Evolutionary conservation across 164 flowering plant genomes (phyloP), one percentile per base, ranked within the genome.

Genomic region (Houttuynia cordata): DNA sequence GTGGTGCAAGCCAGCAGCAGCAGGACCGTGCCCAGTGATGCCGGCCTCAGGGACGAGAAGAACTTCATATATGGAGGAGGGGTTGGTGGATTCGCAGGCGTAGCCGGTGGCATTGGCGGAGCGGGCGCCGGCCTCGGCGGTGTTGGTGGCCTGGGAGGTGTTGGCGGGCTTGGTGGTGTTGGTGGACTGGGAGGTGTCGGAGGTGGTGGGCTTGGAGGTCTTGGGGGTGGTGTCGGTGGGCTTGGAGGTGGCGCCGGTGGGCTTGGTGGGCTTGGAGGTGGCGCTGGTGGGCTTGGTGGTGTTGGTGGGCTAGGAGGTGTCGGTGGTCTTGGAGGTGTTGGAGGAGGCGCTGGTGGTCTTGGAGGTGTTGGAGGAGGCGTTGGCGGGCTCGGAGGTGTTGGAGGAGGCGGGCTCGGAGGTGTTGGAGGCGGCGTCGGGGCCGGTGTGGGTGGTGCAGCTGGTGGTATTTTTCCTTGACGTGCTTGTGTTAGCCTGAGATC

Each of bases 41-140:
- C 54, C 18, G 63, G 63, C 7, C 55, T 61, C 23, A 61, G 34
- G 21, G 63, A 61, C 54, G 55, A 61, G 55, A 61, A 61, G 63
- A 61, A 61, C 56, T 61, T 61, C 63, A 30, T 61, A 9, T 8
- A 15, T 22, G 49, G 49, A 45, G 49, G 59, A 40, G n/a, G 37
- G 39, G 59, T 34, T 24, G 37, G 34, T 17, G 59, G 59, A 0
- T 22, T n/a, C 37, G 40, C 59, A 10, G 59, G 41, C 20, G 59
- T 17, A 24, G 37, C 25, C 1, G 59, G 59, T 8, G 37, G 59
- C 6, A 40, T 57, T 13, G 59, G 40, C 30, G 53, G 51, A 42
- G 50, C 19, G 24, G 53, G 62, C 18, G 60, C 41, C 0, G 60
- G 60, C 6, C n/a, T 58, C 60, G 60, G 41, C 34, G 40, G 39